Percentiles rank a stretch among this genome's conserved stretches.
These are phyloP conservation scores for Arachnopeziza araneosa DNA, from an alignment of 2,329 filamentous ascomycete genomes.

Conservation along the genomic window DNA sequence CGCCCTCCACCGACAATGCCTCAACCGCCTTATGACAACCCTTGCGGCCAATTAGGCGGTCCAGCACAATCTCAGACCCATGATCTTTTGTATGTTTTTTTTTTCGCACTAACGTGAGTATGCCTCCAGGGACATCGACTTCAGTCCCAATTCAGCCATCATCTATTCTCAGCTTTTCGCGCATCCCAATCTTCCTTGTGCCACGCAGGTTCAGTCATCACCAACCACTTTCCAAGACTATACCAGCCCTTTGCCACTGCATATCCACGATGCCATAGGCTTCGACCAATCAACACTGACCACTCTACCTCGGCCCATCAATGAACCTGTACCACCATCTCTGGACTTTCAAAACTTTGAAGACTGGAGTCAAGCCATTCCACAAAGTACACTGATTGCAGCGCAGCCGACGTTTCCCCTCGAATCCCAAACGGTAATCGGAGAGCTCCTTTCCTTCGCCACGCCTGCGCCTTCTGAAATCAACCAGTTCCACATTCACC, in stretches of 20 bases:
- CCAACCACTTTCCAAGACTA: neutral
- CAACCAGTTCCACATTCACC: neutral
- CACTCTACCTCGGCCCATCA: neutral
- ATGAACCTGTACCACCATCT: neutral
- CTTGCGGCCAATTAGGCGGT: neutral
- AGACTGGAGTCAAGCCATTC: neutral
- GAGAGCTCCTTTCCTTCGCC: neutral
- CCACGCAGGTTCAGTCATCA: too few relatives aligned
- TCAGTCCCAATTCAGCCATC: too few relatives aligned
- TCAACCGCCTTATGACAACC: neutral
- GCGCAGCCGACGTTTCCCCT: neutral
- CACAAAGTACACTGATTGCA: neutral
- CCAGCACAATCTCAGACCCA: neutral
- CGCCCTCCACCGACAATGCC: conserved; percentile 1
- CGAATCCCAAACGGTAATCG: neutral
- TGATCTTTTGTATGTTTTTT: conserved; percentile 5
- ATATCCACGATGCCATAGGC: neutral
- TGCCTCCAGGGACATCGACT: conserved; percentile 4
- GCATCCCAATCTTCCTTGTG: too few relatives aligned
- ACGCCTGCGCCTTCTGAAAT: neutral
- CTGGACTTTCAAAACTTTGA: neutral
- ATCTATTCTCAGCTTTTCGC: too few relatives aligned
- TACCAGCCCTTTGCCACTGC: neutral
- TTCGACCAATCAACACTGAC: neutral
- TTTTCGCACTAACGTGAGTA: conserved; percentile 17